Conservation (phyloP, 2,329 filamentous ascomycete species). For the Rhexocercosporidium sp. region DNA sequence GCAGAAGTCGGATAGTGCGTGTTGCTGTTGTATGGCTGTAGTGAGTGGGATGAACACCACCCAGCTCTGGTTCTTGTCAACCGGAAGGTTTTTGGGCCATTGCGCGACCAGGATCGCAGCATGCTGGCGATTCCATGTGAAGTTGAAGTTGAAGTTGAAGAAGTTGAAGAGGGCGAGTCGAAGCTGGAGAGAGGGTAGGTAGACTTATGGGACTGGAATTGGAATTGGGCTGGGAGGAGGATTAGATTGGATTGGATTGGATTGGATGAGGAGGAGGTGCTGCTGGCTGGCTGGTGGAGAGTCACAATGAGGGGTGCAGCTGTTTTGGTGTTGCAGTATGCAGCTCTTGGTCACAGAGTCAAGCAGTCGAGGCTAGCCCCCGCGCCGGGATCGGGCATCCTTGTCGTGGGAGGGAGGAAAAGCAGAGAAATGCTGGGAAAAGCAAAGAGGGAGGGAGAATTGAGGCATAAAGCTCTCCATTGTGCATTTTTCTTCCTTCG, state of each 20-base stretch:
- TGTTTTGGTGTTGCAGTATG: conserved; percentile 11
- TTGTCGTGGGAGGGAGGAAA: conserved; percentile 4
- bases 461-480: neutral
- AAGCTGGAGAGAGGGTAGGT: too few species aligned
- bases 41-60: conserved; percentile 8
- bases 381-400: conserved; percentile 7
- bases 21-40: conserved; percentile 12
- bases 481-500: neutral
- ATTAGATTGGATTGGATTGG: neutral
- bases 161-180: neutral
- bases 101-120: conserved; percentile 43
- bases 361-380: neutral
- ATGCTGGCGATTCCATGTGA: conserved; percentile 43
- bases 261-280: neutral
- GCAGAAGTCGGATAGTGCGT: neutral
- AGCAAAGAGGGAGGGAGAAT: neutral
- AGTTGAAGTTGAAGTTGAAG: conserved; percentile 1
- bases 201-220: too few species aligned
- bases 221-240: neutral
- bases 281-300: neutral
- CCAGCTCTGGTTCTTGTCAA: conserved; percentile 33
- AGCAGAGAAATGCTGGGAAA: too few species aligned
- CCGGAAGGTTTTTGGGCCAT: conserved; percentile 39
- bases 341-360: conserved; percentile 18
- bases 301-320: conserved; percentile 12